phyloP scores from a whole-genome alignment of 2,329 filamentous ascomycete species.

The Sarocladium kiliense region DNA sequence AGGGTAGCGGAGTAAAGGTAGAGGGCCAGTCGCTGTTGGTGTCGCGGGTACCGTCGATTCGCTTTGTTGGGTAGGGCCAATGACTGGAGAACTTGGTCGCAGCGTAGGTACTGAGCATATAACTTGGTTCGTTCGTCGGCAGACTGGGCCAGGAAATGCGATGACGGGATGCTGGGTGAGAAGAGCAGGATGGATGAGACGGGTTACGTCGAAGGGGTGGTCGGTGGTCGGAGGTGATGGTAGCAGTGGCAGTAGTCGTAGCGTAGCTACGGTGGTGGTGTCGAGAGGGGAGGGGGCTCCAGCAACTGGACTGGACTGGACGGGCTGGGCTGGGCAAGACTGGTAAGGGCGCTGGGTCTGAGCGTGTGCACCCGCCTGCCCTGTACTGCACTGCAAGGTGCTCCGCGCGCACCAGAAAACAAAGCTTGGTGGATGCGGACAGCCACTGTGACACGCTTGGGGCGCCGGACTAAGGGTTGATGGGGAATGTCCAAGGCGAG shows the following conservation, averaged over 20 bases:
- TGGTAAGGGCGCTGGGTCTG: background rate
- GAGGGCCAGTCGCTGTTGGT: background rate
- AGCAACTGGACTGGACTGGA: background rate
- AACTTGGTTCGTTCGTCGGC: background rate
- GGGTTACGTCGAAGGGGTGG: slow-evolving; percentile 8
- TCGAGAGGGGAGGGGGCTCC: background rate
- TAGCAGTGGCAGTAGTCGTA: background rate
- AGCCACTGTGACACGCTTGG: background rate
- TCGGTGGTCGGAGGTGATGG: background rate
- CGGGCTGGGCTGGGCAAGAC: background rate
- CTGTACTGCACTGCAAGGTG: background rate
- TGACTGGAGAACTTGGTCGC: background rate
- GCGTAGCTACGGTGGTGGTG: background rate
- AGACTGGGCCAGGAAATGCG: background rate
- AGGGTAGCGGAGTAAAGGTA: background rate
- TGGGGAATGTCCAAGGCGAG: background rate
- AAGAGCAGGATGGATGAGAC: background rate
- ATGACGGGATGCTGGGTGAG: background rate
- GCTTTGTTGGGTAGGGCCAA: background rate
- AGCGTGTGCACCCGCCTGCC: background rate
- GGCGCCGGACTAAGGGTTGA: background rate
- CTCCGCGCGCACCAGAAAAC: background rate
- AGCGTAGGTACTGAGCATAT: background rate
- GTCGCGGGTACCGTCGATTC: background rate
- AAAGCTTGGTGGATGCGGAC: background rate